phyloP scores from a whole-genome alignment of 2,329 filamentous ascomycete species.

The Microcera coccophila region DNA sequence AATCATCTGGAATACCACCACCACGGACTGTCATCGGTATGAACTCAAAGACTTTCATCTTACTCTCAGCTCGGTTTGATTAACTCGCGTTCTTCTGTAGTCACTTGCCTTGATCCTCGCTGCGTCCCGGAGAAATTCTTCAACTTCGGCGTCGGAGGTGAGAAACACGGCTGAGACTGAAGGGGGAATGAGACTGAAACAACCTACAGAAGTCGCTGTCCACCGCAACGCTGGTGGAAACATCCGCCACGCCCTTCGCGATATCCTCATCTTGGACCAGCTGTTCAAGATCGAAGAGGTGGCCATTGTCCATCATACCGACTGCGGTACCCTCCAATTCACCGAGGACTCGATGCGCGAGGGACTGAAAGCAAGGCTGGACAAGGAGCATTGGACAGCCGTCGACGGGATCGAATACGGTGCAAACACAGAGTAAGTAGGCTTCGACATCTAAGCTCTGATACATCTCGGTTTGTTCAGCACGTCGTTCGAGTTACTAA shows the following conservation, averaged over 20 bases:
- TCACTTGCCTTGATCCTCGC: constrained; percentile 9
- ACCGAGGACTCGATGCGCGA: constrained; percentile 4
- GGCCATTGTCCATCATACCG: constrained; percentile 8
- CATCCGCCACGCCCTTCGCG: constrained; percentile 7
- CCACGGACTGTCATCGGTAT: constrained; percentile 6
- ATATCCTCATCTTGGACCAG: constrained; percentile 7
- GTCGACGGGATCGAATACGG: constrained; percentile 6
- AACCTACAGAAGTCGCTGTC: constrained; percentile 2
- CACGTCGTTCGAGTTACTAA: background rate
- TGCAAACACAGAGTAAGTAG: constrained; percentile 6
- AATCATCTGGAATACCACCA: background rate
- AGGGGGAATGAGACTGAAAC: background rate
- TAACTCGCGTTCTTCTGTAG: background rate
- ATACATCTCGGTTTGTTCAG: too few species aligned
- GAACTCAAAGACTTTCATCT: background rate
- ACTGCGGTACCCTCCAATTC: constrained; percentile 8
- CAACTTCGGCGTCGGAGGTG: constrained; percentile 5
- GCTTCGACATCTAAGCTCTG: background rate
- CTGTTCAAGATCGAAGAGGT: constrained; percentile 7
- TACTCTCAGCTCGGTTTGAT: background rate
- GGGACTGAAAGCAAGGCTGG: constrained; percentile 1
- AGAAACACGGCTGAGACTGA: background rate
- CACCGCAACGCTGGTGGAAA: constrained; percentile 10
- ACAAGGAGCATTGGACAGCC: constrained; percentile 1
- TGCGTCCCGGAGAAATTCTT: constrained; percentile 6